phyloP scores from a whole-genome alignment of 192 early-diverging fungal species.

The Coemansia sp. region DNA sequence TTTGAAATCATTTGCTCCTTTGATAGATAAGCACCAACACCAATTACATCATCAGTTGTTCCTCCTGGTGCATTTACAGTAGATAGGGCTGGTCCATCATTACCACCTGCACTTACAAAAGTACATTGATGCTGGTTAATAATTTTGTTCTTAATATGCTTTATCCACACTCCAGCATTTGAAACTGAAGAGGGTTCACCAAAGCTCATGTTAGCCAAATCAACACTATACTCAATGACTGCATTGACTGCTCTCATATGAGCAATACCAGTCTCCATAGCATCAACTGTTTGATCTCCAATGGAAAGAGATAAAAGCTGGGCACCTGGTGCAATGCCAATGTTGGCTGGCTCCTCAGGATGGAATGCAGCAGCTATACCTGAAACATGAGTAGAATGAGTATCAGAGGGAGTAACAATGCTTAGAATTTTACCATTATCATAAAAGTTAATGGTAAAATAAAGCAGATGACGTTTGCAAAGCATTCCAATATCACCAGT shows the following conservation, averaged over 20 bases:
- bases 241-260: conserved; percentile 79
- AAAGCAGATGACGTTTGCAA: conserved; percentile 73
- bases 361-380: conserved; percentile 87
- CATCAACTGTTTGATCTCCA: conserved; percentile 73
- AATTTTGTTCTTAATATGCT: conserved; percentile 76
- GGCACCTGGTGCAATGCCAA: conserved; percentile 94
- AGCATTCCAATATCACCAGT: conserved; percentile 74
- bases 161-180: conserved; percentile 78
- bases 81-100: conserved; percentile 87
- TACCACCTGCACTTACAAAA: conserved; percentile 87
- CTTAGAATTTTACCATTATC: conserved; percentile 73
- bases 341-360: conserved; percentile 77
- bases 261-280: conserved; percentile 81
- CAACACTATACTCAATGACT: conserved; percentile 63
- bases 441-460: conserved; percentile 92
- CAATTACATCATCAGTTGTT: conserved; percentile 68
- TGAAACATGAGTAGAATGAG: conserved; percentile 95
- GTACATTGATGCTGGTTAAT: conserved; percentile 76
- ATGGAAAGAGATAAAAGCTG: conserved; percentile 92
- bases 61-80: conserved; percentile 84
- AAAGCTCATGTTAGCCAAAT: conserved; percentile 85
- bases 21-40: conserved; percentile 89
- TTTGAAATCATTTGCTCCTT: conserved; percentile 81
- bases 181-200: conserved; percentile 76
- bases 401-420: conserved; percentile 77